Base-by-base conservation (phyloP, 331 rosid species). In the Quercus lobata region DNA sequence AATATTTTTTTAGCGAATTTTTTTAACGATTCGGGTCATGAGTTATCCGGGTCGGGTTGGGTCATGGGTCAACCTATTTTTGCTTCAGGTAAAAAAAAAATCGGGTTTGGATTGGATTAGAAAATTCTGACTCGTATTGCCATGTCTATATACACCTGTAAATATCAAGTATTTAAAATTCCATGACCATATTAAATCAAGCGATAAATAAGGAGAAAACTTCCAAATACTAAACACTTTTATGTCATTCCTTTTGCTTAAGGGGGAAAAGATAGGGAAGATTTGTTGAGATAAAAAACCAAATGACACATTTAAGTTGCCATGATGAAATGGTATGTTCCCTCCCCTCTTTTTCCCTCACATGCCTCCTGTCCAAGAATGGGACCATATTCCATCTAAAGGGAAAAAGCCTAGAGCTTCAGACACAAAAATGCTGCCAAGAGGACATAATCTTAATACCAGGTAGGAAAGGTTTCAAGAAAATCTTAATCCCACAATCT, bases 71-170 rank as follows among this genome's bases (percentile, higher is more conserved):
- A 25, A 25, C 27, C 27, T 2, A 0, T 25, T 30, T 4, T 25
- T 25, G 27, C 2, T 25, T 25, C 27, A 2, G 27, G 2, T 25
- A 25, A 25, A 25, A 25, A 25, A 29, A 29, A 29, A 29, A 29
- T 3, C 0, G 32, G 1, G 4, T 29, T 29, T 4, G 32, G 32
- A 5, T 29, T 0, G 4, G 5, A 3, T 29, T 3, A 29, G 4
- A 29, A 29, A 29, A 29, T 29, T 3, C 32, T 29, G 0, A 29
- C 32, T 0, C 32, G 0, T 29, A 29, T 29, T 29, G 32, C 5
- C 4, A 29, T 29, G 32, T 29, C 32, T 29, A 29, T 25, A 76
- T 94, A 94, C 80, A 15, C 89, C 99, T 94, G 90, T 29, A 85
- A 25, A 82, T 72, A 29, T 73, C 65, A 71, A 18, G 52, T 19